phyloP scores from a whole-genome alignment of 371 early-diverging fungal genomes.

The Mortierella sp. region DNA sequence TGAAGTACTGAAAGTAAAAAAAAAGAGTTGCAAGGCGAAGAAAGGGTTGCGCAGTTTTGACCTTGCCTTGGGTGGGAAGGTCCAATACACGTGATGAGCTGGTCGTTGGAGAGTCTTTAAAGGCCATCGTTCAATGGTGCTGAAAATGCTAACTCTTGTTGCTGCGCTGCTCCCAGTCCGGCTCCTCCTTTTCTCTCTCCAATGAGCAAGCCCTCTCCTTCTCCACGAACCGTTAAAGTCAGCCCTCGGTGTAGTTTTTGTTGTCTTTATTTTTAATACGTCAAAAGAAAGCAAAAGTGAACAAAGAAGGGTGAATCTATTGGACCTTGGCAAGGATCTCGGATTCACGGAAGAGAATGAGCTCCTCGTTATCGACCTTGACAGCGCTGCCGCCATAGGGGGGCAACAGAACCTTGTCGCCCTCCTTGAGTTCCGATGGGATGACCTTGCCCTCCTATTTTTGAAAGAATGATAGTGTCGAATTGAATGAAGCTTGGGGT shows the following conservation, averaged over 20 bases:
- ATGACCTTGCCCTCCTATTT: slow-evolving; percentile 83
- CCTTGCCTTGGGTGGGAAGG: too few relatives aligned
- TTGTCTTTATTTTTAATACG: background rate
- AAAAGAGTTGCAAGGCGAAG: too few relatives aligned
- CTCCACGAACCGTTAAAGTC: too few relatives aligned
- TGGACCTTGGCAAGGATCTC: slow-evolving; percentile 94
- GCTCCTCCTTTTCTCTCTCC: too few relatives aligned
- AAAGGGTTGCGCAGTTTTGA: too few relatives aligned
- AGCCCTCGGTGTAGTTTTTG: background rate
- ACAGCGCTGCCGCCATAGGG: slow-evolving; percentile 93
- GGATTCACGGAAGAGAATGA: slow-evolving; percentile 85
- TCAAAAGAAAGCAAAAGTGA: background rate
- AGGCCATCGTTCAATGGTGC: too few relatives aligned
- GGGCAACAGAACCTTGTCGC: slow-evolving; percentile 97
- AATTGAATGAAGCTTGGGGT: background rate
- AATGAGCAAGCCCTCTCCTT: background rate
- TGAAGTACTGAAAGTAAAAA: background rate
- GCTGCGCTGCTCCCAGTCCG: too few relatives aligned
- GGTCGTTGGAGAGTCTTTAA: too few relatives aligned
- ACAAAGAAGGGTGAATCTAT: slow-evolving; percentile 16
- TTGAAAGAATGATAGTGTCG: background rate
- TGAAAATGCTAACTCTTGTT: too few relatives aligned
- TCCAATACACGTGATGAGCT: too few relatives aligned
- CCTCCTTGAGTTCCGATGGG: slow-evolving; percentile 86
- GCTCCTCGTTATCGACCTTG: slow-evolving; percentile 89